Evolutionary conservation across 2,329 filamentous ascomycete genomes (phyloP).

Genomic region (Fusarium secorum): DNA sequence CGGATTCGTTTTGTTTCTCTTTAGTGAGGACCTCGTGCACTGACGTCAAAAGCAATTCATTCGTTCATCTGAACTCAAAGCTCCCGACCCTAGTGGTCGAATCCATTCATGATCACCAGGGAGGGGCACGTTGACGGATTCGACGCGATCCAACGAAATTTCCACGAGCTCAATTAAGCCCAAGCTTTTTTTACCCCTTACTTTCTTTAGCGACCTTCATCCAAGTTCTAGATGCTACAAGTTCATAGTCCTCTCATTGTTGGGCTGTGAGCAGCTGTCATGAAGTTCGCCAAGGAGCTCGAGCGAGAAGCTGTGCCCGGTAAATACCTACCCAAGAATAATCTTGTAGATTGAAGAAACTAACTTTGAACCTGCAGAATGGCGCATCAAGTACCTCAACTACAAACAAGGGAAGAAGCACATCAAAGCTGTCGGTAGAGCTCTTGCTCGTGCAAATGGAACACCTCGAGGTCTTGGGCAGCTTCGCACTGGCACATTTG

Average conservation of each 20-base stretch:
- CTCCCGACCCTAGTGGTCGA: neutral
- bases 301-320: constrained; percentile 88
- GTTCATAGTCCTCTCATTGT: constrained; percentile 10
- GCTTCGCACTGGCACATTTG: constrained; percentile 45
- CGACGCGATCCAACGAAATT: constrained; percentile 9
- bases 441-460: constrained; percentile 68
- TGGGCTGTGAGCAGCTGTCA: constrained; percentile 45
- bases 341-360: neutral
- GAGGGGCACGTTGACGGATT: constrained; percentile 30
- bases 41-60: constrained; percentile 32
- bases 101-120: constrained; percentile 10
- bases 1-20: constrained; percentile 7
- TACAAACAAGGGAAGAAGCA: constrained; percentile 97
- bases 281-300: constrained; percentile 79
- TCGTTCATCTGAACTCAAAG: neutral
- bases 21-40: constrained; percentile 14
- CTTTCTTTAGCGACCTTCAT: neutral
- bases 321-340: constrained; percentile 46
- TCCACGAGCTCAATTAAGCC: neutral
- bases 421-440: constrained; percentile 81
- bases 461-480: constrained; percentile 55
- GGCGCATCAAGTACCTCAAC: constrained; percentile 91
- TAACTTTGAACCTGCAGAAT: constrained; percentile 63
- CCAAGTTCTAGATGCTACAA: constrained; percentile 24
- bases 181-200: neutral